Evolutionary conservation across 805 yeast genomes (phyloP).

Genomic region (Saturnispora halmiae): DNA sequence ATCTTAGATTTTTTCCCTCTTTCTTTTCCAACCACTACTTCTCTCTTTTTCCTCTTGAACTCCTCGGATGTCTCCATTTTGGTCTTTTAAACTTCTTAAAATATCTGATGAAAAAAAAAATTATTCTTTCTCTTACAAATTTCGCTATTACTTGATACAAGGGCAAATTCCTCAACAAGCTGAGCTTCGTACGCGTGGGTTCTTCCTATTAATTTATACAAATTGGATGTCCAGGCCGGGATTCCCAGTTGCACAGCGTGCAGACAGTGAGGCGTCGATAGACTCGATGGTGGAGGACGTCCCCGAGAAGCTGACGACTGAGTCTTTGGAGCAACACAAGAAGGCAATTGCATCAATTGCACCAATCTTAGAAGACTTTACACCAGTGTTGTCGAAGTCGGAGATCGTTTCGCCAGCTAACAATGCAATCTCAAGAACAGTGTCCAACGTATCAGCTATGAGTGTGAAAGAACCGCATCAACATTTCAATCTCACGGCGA

Average conservation of each 20-base stretch:
- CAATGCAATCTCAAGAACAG: constrained; percentile 26
- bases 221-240: constrained; percentile 5
- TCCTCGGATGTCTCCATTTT: constrained; percentile 6
- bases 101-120: no score
- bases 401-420: constrained; percentile 29
- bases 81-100: background rate
- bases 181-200: background rate
- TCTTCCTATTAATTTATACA: no score
- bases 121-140: no score
- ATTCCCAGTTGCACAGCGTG: background rate
- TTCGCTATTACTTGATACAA: no score
- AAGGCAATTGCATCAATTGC: constrained; percentile 74
- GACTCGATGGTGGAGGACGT: constrained; percentile 14
- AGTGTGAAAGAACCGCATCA: constrained; percentile 19
- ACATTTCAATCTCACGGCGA: background rate
- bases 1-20: constrained; percentile 40
- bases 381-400: constrained; percentile 54
- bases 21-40: background rate
- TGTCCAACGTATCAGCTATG: constrained; percentile 26
- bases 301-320: constrained; percentile 26
- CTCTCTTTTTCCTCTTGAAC: constrained; percentile 11
- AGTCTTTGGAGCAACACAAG: constrained; percentile 30
- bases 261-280: constrained; percentile 3
- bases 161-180: no score
- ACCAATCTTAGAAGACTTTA: constrained; percentile 61